These are phyloP conservation scores for Isabelozyma heimii DNA, from an alignment of 805 yeast genomes.

Conservation along the genomic window DNA sequence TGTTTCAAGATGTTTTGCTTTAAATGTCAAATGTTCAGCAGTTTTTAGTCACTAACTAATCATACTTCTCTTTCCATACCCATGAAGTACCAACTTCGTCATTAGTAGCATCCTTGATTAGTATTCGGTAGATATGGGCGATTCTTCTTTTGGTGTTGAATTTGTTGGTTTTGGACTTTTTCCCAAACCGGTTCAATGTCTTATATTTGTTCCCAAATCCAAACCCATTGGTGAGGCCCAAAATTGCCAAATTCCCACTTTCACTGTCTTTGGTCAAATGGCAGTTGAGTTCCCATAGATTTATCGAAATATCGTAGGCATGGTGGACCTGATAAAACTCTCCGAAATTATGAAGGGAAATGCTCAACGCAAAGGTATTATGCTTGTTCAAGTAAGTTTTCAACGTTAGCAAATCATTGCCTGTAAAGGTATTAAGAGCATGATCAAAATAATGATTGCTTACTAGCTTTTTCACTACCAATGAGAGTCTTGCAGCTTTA, in stretches of 20 bases:
- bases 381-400: conserved; percentile 13
- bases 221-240: conserved; percentile 17
- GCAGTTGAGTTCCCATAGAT: conserved; percentile 19
- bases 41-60: conserved; percentile 1
- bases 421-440: neutral
- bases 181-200: conserved; percentile 15
- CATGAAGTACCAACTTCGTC: conserved; percentile 29
- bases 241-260: conserved; percentile 17
- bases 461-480: conserved; percentile 11
- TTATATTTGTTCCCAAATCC: conserved; percentile 19
- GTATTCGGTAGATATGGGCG: conserved; percentile 23
- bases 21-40: too few species aligned
- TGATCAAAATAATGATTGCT: conserved; percentile 5
- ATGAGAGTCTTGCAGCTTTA: conserved; percentile 15
- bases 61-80: conserved; percentile 21
- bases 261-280: conserved; percentile 18
- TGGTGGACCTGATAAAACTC: conserved; percentile 16
- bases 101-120: conserved; percentile 14
- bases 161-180: conserved; percentile 13
- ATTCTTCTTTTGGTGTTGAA: conserved; percentile 23
- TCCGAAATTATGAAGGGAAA: conserved; percentile 14
- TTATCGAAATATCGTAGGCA: conserved; percentile 14
- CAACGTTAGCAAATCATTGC: conserved; percentile 2
- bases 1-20: too few species aligned
- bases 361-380: conserved; percentile 13